phyloP scores from a whole-genome alignment of 352 stramenopile species.

The Aphanomyces cochlioides region DNA sequence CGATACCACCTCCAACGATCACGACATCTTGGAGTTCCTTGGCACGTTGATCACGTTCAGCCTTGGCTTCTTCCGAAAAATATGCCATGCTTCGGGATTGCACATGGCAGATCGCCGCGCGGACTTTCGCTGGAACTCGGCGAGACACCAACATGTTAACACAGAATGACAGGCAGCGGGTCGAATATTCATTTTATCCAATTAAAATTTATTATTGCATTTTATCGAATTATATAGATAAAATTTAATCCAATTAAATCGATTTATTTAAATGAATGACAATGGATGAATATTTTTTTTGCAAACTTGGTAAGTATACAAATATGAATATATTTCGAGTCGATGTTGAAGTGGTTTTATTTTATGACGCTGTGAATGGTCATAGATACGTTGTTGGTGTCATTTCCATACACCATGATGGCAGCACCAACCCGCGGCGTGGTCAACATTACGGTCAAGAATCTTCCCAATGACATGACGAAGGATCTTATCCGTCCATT shows the following conservation, averaged over 20 bases:
- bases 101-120: neutral
- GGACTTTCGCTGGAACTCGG: constrained; percentile 2
- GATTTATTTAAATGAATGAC: neutral
- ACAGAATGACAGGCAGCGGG: constrained; percentile 6
- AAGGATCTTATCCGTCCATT: constrained; percentile 15
- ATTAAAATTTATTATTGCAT: neutral
- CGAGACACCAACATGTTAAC: constrained; percentile 1
- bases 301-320: too few species aligned
- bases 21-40: constrained; percentile 59
- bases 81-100: constrained; percentile 1
- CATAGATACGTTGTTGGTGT: constrained; percentile 9
- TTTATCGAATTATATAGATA: constrained; percentile 1
- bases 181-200: constrained; percentile 2
- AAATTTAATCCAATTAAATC: constrained; percentile 12
- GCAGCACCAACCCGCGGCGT: neutral
- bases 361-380: neutral
- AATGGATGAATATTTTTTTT: too few species aligned
- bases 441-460: constrained; percentile 18
- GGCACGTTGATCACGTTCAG: constrained; percentile 10
- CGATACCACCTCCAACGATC: constrained; percentile 78
- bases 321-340: too few species aligned
- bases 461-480: constrained; percentile 9
- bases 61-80: constrained; percentile 13
- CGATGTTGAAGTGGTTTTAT: too few species aligned
- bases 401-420: neutral